phyloP scores from a whole-genome alignment of 108 stramenopile genomes.

The Aurantiochytrium sp. region DNA sequence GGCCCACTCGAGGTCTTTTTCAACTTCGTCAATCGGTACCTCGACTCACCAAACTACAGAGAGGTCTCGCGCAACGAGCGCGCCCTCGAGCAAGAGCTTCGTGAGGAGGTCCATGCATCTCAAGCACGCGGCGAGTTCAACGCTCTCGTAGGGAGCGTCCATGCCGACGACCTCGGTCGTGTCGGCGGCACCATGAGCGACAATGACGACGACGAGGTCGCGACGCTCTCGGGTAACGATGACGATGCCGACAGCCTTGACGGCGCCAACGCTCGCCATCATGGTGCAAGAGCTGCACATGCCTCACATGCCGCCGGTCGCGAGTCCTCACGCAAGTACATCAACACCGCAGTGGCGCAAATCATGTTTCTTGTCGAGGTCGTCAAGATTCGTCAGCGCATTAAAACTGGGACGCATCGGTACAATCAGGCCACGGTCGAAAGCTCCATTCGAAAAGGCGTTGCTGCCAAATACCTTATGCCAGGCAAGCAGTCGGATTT shows the following conservation, averaged over 20 bases:
- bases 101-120: background rate
- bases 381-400: background rate
- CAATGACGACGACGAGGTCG: background rate
- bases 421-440: background rate
- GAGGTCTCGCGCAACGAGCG: background rate
- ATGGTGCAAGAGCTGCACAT: too few relatives aligned
- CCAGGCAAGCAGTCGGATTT: background rate
- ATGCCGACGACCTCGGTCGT: background rate
- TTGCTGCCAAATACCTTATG: background rate
- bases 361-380: slow-evolving; percentile 4
- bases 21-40: background rate
- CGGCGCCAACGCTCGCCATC: too few relatives aligned
- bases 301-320: too few relatives aligned
- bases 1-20: slow-evolving; percentile 8
- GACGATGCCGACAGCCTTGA: background rate
- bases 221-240: background rate
- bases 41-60: background rate
- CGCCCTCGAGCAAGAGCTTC: background rate
- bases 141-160: background rate
- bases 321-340: background rate
- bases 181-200: background rate
- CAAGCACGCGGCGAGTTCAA: background rate
- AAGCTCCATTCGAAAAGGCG: background rate
- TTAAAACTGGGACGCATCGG: background rate
- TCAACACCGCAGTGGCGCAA: slow-evolving; percentile 1